phyloP scores from a whole-genome alignment of 495 filamentous ascomycete genomes.

The Neurospora sp. region DNA sequence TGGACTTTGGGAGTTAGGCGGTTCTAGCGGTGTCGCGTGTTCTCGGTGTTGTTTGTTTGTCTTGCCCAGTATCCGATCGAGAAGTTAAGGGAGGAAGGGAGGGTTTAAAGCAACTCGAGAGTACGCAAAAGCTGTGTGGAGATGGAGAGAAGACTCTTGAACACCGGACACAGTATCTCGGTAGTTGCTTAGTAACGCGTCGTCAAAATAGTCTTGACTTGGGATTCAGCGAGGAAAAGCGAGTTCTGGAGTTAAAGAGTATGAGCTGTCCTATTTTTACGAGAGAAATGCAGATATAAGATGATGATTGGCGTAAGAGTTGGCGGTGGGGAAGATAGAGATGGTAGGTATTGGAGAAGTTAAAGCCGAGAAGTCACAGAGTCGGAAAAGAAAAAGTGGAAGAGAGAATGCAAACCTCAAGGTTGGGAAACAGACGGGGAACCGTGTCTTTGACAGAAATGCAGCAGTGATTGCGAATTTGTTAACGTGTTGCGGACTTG shows the following conservation, averaged over 20 bases:
- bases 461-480: not conserved
- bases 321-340: not conserved
- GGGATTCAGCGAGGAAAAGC: not conserved
- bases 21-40: not conserved
- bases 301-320: not conserved
- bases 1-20: not conserved
- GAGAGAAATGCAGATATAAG: not conserved
- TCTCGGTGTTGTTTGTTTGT: not conserved
- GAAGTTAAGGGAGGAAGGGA: not conserved
- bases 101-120: not conserved
- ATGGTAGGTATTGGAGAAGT: not conserved
- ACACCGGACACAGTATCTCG: not conserved
- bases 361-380: not conserved
- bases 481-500: not conserved
- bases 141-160: not conserved
- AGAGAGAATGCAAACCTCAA: not conserved
- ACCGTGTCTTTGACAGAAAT: not conserved
- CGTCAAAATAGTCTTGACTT: not conserved
- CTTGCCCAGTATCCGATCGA: not conserved
- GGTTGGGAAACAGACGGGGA: not conserved
- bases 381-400: not conserved
- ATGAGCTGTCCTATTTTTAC: not conserved
- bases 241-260: not conserved
- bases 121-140: not conserved
- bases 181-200: not conserved